Evolutionary conservation across 371 early-diverging fungal species (phyloP).

Genomic region (Saksenaea vasiformis): DNA sequence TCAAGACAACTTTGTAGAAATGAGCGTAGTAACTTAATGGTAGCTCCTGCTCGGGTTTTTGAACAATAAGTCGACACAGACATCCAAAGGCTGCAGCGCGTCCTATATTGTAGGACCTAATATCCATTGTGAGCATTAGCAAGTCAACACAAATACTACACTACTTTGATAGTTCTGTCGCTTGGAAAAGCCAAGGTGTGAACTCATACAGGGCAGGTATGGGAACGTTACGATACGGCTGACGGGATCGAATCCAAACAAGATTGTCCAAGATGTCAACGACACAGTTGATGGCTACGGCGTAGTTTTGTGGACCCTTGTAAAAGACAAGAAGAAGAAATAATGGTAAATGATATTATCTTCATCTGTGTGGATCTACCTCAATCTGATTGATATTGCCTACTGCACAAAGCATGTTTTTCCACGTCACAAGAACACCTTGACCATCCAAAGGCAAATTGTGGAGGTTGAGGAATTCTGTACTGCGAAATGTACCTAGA

Average conservation of each 20-base stretch:
- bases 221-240: slow-evolving; percentile 54
- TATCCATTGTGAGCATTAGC: background rate
- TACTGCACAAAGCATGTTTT: slow-evolving; percentile 68
- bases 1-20: slow-evolving; percentile 68
- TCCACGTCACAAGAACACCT: slow-evolving; percentile 58
- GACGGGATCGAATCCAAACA: slow-evolving; percentile 51
- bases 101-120: slow-evolving; percentile 57
- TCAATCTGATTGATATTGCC: slow-evolving; percentile 69
- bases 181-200: slow-evolving; percentile 68
- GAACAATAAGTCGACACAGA: slow-evolving; percentile 76
- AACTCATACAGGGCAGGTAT: slow-evolving; percentile 70
- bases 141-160: background rate
- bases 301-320: slow-evolving; percentile 61
- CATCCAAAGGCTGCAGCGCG: slow-evolving; percentile 65
- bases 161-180: slow-evolving; percentile 60
- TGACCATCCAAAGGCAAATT: slow-evolving; percentile 43
- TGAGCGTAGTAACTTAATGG: slow-evolving; percentile 59
- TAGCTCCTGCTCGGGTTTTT: slow-evolving; percentile 64
- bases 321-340: background rate
- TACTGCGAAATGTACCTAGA: slow-evolving; percentile 42
- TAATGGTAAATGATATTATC: background rate
- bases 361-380: slow-evolving; percentile 12
- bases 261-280: slow-evolving; percentile 72
- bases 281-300: slow-evolving; percentile 70
- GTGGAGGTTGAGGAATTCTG: slow-evolving; percentile 48